Conservation (phyloP, 2,329 filamentous ascomycete species). For the Claviceps purpurea region DNA sequence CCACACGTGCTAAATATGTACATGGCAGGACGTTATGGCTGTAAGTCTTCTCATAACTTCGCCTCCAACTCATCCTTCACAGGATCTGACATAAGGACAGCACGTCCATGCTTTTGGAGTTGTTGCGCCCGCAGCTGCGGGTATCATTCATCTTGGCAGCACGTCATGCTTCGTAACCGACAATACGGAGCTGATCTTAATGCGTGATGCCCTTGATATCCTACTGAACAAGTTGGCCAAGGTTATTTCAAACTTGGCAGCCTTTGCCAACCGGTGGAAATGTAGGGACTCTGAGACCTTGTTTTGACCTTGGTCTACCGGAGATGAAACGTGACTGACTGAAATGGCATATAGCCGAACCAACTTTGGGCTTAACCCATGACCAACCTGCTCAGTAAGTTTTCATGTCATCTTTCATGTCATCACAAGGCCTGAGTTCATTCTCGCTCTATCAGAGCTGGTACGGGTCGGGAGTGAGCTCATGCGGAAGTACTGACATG, state of each 20-base stretch:
- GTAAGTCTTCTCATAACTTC: conserved; percentile 18
- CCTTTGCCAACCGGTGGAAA: conserved; percentile 63
- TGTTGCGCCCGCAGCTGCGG: conserved; percentile 62
- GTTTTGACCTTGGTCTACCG: neutral
- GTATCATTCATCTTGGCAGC: conserved; percentile 64
- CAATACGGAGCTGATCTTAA: conserved; percentile 66
- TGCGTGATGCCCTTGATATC: conserved; percentile 50
- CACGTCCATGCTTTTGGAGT: conserved; percentile 64
- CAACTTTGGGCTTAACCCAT: conserved; percentile 68
- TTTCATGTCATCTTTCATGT: no score
- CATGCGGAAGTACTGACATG: conserved; percentile 1
- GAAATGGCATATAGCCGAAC: conserved; percentile 23
- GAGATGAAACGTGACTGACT: neutral
- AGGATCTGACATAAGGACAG: conserved; percentile 14
- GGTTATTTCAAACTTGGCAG: conserved; percentile 59
- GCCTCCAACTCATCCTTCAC: neutral
- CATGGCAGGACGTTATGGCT: conserved; percentile 40
- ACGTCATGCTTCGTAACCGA: conserved; percentile 42
- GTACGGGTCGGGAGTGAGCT: neutral
- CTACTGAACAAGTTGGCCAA: conserved; percentile 65
- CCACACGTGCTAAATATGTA: conserved; percentile 5
- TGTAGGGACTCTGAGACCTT: conserved; percentile 17
- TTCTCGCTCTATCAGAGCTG: neutral
- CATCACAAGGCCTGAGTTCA: neutral
- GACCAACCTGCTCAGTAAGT: conserved; percentile 42